Evolutionary conservation across 495 filamentous ascomycete species (phyloP), one percentile per base, ranked within the genome.

Genomic region (Hyaloscypha variabilis): DNA sequence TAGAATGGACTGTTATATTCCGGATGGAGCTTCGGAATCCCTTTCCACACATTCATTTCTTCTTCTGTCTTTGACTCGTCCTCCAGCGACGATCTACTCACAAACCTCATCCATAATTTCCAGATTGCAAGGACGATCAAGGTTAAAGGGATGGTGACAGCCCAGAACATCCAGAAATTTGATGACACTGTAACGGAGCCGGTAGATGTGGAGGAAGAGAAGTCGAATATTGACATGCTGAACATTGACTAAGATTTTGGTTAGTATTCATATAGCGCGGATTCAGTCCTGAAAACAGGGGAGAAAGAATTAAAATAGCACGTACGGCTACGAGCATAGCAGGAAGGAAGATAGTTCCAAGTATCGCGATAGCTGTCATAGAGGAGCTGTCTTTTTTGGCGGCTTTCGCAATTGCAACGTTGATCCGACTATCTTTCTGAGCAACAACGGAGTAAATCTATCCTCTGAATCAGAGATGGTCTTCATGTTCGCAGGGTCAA

Each of bases 221-320:
- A 60, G 24, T 50, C 30, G 39, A 60, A 60, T 36, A 60, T 60
- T 49, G 58, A 50, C 36, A 46, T 60, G 58, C 58, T 60, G 26
- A 60, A 50, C 8, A 60, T 60, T 2, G 58, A 46, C 58, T 60
- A 25, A 8, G 31, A 36, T 36, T 13, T 36, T 36, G 13, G 31
- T 36, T 13, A 36, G 31, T n/a, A n/a, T n/a, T n/a, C n/a, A n/a
- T n/a, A n/a, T n/a, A n/a, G n/a, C n/a, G n/a, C n/a, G n/a, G 13
- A 36, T 5, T 6, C 6, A 36, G 13, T 36, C 5, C 13, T 13
- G 31, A 36, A 6, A 13, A 36, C 13, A 36, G 5, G 31, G 13
- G 31, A 36, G 13, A 36, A 36, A 13, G 13, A 36, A 36, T 36
- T 5, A 36, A 36, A 13, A 21, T 8, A 24, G 8, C 2, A 50